Evolutionary conservation across 2,329 filamentous ascomycete species (phyloP).

Genomic region (Furcasterigmium sp.): DNA sequence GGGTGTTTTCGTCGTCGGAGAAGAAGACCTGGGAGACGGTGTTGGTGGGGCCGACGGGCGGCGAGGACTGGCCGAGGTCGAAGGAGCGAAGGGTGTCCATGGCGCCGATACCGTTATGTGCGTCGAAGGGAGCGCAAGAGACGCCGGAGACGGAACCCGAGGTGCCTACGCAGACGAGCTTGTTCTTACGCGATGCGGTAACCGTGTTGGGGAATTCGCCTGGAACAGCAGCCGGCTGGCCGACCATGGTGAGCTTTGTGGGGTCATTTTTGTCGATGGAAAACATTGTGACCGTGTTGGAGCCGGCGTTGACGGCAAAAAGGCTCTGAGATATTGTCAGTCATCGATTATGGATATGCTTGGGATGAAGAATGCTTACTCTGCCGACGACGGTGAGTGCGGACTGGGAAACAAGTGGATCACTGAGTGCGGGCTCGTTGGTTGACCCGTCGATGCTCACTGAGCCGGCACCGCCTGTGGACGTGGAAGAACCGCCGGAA

Average conservation of each 20-base stretch:
- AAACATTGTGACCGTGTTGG: slow-evolving; percentile 47
- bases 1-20: slow-evolving; percentile 42
- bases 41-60: slow-evolving; percentile 51
- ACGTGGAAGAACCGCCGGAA: slow-evolving; percentile 30
- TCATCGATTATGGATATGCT: neutral
- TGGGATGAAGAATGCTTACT: slow-evolving; percentile 32
- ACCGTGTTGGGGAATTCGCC: slow-evolving; percentile 50
- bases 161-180: slow-evolving; percentile 39
- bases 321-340: slow-evolving; percentile 32
- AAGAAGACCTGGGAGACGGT: slow-evolving; percentile 58
- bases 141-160: slow-evolving; percentile 38
- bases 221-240: slow-evolving; percentile 33
- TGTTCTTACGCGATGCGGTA: slow-evolving; percentile 35
- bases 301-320: slow-evolving; percentile 51
- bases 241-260: slow-evolving; percentile 36
- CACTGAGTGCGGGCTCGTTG: slow-evolving; percentile 34
- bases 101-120: slow-evolving; percentile 26
- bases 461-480: slow-evolving; percentile 42
- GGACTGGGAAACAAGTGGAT: slow-evolving; percentile 47
- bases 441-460: slow-evolving; percentile 29
- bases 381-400: slow-evolving; percentile 42
- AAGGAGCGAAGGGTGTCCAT: slow-evolving; percentile 43
- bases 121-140: slow-evolving; percentile 34
- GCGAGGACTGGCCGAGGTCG: slow-evolving; percentile 49
- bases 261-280: slow-evolving; percentile 33